Base-by-base conservation (phyloP, 176 grass and related monocot genomes). In the Poa pratensis region DNA sequence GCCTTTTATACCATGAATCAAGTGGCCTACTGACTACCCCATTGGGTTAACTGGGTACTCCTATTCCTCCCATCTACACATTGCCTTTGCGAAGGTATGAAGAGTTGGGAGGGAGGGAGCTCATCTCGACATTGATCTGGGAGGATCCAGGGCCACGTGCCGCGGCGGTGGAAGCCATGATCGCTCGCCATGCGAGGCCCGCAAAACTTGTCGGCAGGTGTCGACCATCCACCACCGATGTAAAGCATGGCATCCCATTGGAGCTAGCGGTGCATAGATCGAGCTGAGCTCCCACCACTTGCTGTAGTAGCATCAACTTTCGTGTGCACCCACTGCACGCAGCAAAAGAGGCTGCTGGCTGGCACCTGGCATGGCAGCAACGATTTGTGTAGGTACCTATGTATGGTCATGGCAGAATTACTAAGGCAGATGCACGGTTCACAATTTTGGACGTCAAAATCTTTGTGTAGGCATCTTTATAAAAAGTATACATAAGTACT, bases 201-300 rank as follows among this genome's bases (percentile, higher is more conserved):
- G 80, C 82, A 88, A 75, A 80, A 87, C 69, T 87, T 94, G 90
- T 94, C 84, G 81, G 84, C 90, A 94, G 85, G 78, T 94, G 90
- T 94, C 87, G 73, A 82, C 87, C 84, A 80, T 79, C 86, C 83
- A 78, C 39, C 64, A 58, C 52, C 83, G 55, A 18, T 61, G 58
- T 54, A 87, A 90, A 87, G 84, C 27, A 40, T 13, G 67, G 2
- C 48, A n/a, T 1, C 84, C 27, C 34, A 75, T 87, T 90, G 84
- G 88, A 0, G 42, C 23, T 42, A 85, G 83, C 83, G 20, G 10
- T 64, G 61, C 61, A 40, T 69, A 71, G 39, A 71, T 72, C 40
- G 69, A 46, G 40, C 69, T 28, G 24, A 63, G 24, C 60, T 27
- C 61, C 61, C 61, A 28, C 61, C 61, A 64, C 61, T 64, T 30